phyloP scores from a whole-genome alignment of 768 basidiomycete species.

The Daedaleopsis nitida region DNA sequence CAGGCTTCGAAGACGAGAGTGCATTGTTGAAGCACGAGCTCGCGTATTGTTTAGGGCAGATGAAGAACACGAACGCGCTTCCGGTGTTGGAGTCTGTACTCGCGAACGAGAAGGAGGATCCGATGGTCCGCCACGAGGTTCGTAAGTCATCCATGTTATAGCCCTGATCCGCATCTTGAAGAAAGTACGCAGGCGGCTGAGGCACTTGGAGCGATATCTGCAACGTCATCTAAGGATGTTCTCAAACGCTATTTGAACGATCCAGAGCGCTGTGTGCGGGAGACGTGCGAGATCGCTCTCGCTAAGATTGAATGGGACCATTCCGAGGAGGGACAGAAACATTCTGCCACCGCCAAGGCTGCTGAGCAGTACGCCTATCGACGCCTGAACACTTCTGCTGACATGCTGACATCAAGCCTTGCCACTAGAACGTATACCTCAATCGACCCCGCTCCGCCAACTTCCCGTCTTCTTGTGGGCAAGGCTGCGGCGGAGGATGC shows the following conservation, averaged over 20 bases:
- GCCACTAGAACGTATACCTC: slow-evolving; percentile 68
- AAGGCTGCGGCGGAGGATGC: slow-evolving; percentile 53
- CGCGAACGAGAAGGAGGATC: slow-evolving; percentile 68
- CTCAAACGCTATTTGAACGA: slow-evolving; percentile 74
- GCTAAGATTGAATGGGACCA: slow-evolving; percentile 94
- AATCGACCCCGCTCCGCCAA: slow-evolving; percentile 87
- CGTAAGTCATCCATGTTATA: slow-evolving; percentile 20
- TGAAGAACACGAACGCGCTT: slow-evolving; percentile 71
- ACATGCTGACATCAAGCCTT: slow-evolving; percentile 1
- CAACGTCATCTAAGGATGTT: slow-evolving; percentile 61
- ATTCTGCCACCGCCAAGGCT: slow-evolving; percentile 26
- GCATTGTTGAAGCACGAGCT: slow-evolving; percentile 95
- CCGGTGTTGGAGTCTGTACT: slow-evolving; percentile 80
- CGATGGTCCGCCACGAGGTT: slow-evolving; percentile 98
- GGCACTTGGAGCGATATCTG: slow-evolving; percentile 94
- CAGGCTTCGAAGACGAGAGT: slow-evolving; percentile 85
- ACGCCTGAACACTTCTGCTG: background rate
- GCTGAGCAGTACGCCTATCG: slow-evolving; percentile 16
- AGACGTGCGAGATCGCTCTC: slow-evolving; percentile 97
- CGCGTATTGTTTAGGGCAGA: slow-evolving; percentile 96
- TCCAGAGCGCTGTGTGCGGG: slow-evolving; percentile 73
- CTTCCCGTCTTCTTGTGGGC: slow-evolving; percentile 61
- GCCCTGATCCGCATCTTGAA: background rate
- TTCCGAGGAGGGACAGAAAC: slow-evolving; percentile 66
- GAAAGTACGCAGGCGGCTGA: slow-evolving; percentile 80